phyloP scores from a whole-genome alignment of 805 yeast genomes.

The Nakazawaea wyomingensis region DNA sequence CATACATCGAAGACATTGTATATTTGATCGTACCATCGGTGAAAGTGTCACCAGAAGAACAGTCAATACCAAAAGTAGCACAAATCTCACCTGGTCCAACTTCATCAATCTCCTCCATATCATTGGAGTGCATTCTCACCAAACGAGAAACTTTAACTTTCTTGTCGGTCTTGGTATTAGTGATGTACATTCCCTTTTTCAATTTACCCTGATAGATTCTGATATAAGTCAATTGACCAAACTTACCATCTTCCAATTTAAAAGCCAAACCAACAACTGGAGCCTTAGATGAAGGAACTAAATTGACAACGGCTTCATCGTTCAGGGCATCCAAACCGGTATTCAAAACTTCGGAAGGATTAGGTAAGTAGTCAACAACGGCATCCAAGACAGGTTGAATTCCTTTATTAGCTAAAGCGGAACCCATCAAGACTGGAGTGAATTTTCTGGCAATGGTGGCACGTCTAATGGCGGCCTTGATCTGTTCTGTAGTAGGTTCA shows the following conservation, averaged over 20 bases:
- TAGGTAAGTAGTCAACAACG: conserved; percentile 91
- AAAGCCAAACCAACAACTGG: conserved; percentile 98
- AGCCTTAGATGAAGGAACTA: conserved; percentile 64
- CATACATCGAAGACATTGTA: conserved; percentile 97
- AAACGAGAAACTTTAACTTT: conserved; percentile 88
- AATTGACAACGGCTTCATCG: conserved; percentile 59
- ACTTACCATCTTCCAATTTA: conserved; percentile 96
- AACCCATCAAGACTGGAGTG: conserved; percentile 99
- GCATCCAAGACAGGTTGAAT: conserved; percentile 94
- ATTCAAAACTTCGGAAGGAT: conserved; percentile 90
- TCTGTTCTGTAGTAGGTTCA: conserved; percentile 80
- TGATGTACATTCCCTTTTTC: conserved; percentile 84
- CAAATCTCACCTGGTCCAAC: conserved; percentile 98
- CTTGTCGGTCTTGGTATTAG: conserved; percentile 88
- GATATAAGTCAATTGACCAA: conserved; percentile 95
- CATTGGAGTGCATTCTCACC: conserved; percentile 98
- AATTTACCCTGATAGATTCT: conserved; percentile 96
- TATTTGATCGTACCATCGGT: conserved; percentile 75
- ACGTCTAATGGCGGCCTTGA: conserved; percentile 85
- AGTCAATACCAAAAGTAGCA: conserved; percentile 98
- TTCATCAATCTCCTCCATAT: conserved; percentile 97
- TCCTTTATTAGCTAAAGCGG: conserved; percentile 95
- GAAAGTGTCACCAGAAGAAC: conserved; percentile 98
- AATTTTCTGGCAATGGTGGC: conserved; percentile 93
- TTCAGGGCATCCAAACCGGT: conserved; percentile 75